These are phyloP conservation scores for Arctium minus DNA, from an alignment of 129 eudicot species.

Conservation along the genomic window DNA sequence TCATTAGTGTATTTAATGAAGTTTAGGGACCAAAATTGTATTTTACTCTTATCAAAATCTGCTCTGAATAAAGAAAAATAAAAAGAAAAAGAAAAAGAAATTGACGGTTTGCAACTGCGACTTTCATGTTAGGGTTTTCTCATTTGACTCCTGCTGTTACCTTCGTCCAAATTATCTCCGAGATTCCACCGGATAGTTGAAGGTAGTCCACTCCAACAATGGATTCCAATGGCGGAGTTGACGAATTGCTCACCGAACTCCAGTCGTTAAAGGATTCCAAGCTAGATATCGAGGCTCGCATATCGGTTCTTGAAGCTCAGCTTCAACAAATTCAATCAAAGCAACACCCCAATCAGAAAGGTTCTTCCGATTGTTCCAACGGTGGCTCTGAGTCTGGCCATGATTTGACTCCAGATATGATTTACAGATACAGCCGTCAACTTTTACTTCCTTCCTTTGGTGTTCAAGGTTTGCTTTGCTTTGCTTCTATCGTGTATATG, in stretches of 20 bases:
- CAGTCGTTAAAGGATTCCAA: conserved; percentile 47
- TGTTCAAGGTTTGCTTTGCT: conserved; percentile 69
- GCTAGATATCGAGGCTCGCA: conserved; percentile 52
- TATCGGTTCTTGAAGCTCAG: conserved; percentile 59
- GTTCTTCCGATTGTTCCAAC: conserved; percentile 2
- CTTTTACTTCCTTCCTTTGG: conserved; percentile 90
- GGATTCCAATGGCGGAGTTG: conserved; percentile 46
- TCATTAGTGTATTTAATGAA: too few species aligned
- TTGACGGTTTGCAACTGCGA: background rate
- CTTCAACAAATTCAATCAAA: conserved; percentile 40
- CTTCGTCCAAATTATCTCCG: background rate
- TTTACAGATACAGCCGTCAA: conserved; percentile 91
- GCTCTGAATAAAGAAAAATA: too few species aligned
- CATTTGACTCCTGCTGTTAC: conserved; percentile 1
- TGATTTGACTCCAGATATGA: conserved; percentile 55
- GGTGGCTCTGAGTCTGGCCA: conserved; percentile 26
- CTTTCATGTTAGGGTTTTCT: conserved; percentile 32
- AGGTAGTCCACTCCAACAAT: conserved; percentile 12
- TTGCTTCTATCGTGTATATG: background rate
- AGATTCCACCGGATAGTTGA: background rate
- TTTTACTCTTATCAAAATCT: too few species aligned
- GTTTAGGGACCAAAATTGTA: too few species aligned
- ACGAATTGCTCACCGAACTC: conserved; percentile 52
- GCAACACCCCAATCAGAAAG: background rate
- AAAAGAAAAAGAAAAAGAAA: too few species aligned